These are phyloP conservation scores for Phytophthora tentaculata DNA, from an alignment of 352 stramenopile genomes.

Conservation along the genomic window DNA sequence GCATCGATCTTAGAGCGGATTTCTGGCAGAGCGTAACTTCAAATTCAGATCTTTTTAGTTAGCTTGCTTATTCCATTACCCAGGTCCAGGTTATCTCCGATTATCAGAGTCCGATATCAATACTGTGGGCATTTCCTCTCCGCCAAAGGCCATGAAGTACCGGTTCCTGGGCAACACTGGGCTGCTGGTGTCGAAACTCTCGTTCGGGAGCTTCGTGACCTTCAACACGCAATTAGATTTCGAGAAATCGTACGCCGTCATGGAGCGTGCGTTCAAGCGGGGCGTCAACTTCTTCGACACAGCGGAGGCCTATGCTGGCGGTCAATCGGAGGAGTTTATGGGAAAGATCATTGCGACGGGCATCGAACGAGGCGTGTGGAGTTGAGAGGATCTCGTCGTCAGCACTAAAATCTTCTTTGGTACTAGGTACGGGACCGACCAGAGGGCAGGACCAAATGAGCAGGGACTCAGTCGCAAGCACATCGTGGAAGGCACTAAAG, in stretches of 20 bases:
- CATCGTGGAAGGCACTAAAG: slow-evolving; percentile 46
- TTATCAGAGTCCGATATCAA: too few species aligned
- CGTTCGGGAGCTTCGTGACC: slow-evolving; percentile 55
- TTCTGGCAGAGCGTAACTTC: slow-evolving; percentile 67
- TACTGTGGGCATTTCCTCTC: slow-evolving; percentile 8
- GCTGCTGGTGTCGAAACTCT: slow-evolving; percentile 53
- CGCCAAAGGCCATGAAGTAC: slow-evolving; percentile 48
- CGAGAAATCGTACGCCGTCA: slow-evolving; percentile 57
- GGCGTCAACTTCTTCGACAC: slow-evolving; percentile 79
- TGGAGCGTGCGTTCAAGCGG: slow-evolving; percentile 55
- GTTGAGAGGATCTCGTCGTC: slow-evolving; percentile 63
- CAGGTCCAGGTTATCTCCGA: too few species aligned
- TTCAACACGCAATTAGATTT: slow-evolving; percentile 55
- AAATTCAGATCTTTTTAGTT: slow-evolving; percentile 56
- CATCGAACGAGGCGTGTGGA: slow-evolving; percentile 49
- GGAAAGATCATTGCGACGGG: slow-evolving; percentile 54
- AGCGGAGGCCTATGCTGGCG: slow-evolving; percentile 53
- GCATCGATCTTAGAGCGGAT: slow-evolving; percentile 67
- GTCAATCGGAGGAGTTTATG: slow-evolving; percentile 57
- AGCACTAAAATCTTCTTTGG: slow-evolving; percentile 75
- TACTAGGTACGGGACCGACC: slow-evolving; percentile 19
- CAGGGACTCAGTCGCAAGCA: slow-evolving; percentile 45
- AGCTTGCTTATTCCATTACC: too few species aligned
- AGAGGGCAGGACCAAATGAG: slow-evolving; percentile 34
- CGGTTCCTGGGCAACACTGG: slow-evolving; percentile 54